Evolutionary conservation across 495 filamentous ascomycete species (phyloP), one percentile per base, ranked within the genome.

Genomic region (Hypoxylon fragiforme): DNA sequence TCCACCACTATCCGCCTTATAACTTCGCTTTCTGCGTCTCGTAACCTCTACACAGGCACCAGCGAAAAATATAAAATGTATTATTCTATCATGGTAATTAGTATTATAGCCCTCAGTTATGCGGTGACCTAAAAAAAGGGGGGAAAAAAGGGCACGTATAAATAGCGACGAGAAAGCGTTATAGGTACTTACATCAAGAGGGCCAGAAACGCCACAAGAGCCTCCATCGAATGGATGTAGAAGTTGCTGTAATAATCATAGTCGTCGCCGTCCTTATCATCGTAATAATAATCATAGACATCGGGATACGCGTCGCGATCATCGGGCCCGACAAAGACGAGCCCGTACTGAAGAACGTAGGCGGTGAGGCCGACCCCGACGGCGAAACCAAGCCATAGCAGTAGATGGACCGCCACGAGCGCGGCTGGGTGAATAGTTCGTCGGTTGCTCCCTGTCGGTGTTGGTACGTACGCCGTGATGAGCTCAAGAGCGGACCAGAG

Each of bases 61-160:
- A 4, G 60, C 46, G 35, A 77, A 75, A n/a, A 77, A 60, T 36
- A 64, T 32, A 48, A 76, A 67, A 35, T 74, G 63, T 34, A 73
- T 36, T 16, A 65, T 14, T 24, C 59, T 57, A 44, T 28, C 1
- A 26, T 18, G 31, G 9, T 18, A 16, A 13, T 50, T 11, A 60
- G 39, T 7, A 46, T 16, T 9, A n/a, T 14, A 15, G 26, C 31
- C 12, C 8, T 16, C 7, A 38, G 15, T 3, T 8, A 18, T 11
- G 4, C 12, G n/a, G 31, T n/a, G n/a, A n/a, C n/a, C n/a, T n/a
- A n/a, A n/a, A 13, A 7, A 36, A 7, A 39, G 7, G 9, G 13
- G 21, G 20, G n/a, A n/a, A 22, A 7, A 13, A 28, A 44, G 20
- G n/a, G n/a, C n/a, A n/a, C n/a, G n/a, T n/a, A n/a, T n/a, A n/a